Conservation (phyloP, 1,139 yeast species). For the Lodderomyces pseudojiufengensis region DNA sequence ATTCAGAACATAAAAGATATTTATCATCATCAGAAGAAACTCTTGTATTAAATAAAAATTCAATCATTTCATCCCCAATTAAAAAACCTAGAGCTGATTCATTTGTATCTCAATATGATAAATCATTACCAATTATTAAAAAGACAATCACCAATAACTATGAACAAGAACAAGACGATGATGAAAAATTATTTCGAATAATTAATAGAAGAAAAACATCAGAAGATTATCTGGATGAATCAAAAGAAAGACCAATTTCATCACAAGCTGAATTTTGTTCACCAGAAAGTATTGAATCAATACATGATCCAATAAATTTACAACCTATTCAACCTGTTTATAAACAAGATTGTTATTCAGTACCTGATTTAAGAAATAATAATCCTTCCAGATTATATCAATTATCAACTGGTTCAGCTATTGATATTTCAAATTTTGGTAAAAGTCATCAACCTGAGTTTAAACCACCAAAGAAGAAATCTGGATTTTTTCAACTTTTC, state of each 20-base stretch:
- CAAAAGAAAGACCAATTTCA: constrained; percentile 27
- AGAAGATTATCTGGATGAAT: constrained; percentile 7
- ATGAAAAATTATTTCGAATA: constrained; percentile 13
- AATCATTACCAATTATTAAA: constrained; percentile 28
- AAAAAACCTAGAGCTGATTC: constrained; percentile 4
- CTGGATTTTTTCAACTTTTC: no score
- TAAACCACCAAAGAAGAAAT: constrained; percentile 3
- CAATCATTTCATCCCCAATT: constrained; percentile 12
- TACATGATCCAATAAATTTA: constrained; percentile 2
- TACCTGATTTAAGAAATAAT: constrained; percentile 23
- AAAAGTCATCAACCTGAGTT: constrained; percentile 38
- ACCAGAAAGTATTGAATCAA: constrained; percentile 2
- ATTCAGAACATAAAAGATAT: constrained; percentile 11
- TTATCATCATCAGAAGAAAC: constrained; percentile 4
- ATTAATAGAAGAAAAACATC: constrained; percentile 11
- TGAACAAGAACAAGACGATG: constrained; percentile 9
- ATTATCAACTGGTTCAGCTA: constrained; percentile 37
- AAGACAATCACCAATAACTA: constrained; percentile 17
- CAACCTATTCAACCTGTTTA: not conserved
- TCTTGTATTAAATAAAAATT: not conserved
- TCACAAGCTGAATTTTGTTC: constrained; percentile 26
- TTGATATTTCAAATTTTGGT: constrained; percentile 44
- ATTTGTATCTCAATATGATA: constrained; percentile 19
- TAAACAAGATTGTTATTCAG: constrained; percentile 15
- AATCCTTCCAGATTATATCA: constrained; percentile 21